Conservation (phyloP, 768 basidiomycete species). For the Thelephora aurantiotincta region DNA sequence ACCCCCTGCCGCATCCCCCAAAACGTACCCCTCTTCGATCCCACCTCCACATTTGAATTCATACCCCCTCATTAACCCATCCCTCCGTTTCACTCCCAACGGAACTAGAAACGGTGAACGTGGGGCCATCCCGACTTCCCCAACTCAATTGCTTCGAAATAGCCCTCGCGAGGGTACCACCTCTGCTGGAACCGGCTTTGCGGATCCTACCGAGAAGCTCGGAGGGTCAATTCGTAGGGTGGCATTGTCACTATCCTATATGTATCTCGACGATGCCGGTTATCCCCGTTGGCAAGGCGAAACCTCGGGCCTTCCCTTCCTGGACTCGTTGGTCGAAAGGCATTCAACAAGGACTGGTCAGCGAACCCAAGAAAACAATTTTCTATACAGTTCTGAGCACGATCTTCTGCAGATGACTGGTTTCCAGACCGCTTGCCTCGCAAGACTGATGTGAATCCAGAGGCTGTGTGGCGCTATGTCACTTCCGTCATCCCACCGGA, state of each 20-base stretch:
- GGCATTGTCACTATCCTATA: constrained; percentile 62
- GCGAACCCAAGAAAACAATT: constrained; percentile 9
- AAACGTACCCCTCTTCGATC: constrained; percentile 37
- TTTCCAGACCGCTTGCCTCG: constrained; percentile 73
- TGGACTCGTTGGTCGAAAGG: constrained; percentile 70
- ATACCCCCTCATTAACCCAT: constrained; percentile 71
- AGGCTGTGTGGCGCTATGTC: constrained; percentile 76
- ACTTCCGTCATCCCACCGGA: constrained; percentile 80
- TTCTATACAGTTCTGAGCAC: no score
- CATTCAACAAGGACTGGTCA: constrained; percentile 26
- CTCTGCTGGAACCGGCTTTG: background rate
- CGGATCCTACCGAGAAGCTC: constrained; percentile 25
- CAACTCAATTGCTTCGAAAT: constrained; percentile 22
- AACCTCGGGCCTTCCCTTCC: constrained; percentile 80
- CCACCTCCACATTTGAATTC: constrained; percentile 70
- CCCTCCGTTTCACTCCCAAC: constrained; percentile 49
- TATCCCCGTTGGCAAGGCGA: constrained; percentile 88
- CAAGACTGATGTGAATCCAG: constrained; percentile 72
- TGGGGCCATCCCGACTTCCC: constrained; percentile 30
- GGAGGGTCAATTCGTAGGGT: constrained; percentile 47
- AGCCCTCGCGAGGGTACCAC: constrained; percentile 4
- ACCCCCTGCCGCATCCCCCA: constrained; percentile 25
- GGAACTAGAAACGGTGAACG: constrained; percentile 19
- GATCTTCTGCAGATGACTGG: constrained; percentile 30
- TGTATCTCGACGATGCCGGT: constrained; percentile 81